Evolutionary conservation across 2,329 filamentous ascomycete genomes (phyloP).

Genomic region (Pyrenophora graminea): DNA sequence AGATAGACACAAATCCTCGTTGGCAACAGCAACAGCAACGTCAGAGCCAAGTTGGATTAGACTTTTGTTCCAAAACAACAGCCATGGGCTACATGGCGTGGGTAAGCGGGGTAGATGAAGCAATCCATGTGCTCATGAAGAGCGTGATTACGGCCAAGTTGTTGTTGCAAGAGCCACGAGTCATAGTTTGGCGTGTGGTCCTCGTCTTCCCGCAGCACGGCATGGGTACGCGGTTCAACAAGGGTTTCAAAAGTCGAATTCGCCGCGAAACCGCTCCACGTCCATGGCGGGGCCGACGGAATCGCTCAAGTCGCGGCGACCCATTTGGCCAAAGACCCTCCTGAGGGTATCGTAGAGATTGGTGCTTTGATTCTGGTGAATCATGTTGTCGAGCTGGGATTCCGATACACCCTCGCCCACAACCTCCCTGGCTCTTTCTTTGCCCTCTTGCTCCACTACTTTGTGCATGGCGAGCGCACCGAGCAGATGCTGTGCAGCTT

Average conservation of each 20-base stretch:
- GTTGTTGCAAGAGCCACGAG: conserved; percentile 24
- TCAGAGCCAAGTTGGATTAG: conserved; percentile 20
- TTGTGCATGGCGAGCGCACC: conserved; percentile 95
- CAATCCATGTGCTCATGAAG: no score
- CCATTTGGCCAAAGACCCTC: conserved; percentile 97
- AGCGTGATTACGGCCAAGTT: conserved; percentile 6
- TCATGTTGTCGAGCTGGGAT: conserved; percentile 80
- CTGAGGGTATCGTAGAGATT: conserved; percentile 94
- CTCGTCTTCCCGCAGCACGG: no score
- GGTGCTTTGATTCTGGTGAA: conserved; percentile 93
- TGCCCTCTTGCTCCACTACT: conserved; percentile 82
- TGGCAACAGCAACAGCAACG: no score
- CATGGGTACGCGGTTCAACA: not conserved
- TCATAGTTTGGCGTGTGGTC: conserved; percentile 6
- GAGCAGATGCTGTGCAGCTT: conserved; percentile 90
- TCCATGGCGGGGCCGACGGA: conserved; percentile 88
- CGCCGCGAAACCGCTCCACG: conserved; percentile 81
- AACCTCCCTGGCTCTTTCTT: conserved; percentile 81
- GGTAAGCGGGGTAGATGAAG: no score
- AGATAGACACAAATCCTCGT: conserved; percentile 25
- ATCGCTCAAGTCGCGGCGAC: conserved; percentile 82
- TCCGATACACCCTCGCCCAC: conserved; percentile 66
- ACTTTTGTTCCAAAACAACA: conserved; percentile 39
- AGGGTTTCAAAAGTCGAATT: conserved; percentile 76
- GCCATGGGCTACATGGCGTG: conserved; percentile 27